Percentiles rank a stretch among this genome's conserved stretches.
Conservation (phyloP, 306 rosid genomes). For the Rosa multiflora region DNA sequence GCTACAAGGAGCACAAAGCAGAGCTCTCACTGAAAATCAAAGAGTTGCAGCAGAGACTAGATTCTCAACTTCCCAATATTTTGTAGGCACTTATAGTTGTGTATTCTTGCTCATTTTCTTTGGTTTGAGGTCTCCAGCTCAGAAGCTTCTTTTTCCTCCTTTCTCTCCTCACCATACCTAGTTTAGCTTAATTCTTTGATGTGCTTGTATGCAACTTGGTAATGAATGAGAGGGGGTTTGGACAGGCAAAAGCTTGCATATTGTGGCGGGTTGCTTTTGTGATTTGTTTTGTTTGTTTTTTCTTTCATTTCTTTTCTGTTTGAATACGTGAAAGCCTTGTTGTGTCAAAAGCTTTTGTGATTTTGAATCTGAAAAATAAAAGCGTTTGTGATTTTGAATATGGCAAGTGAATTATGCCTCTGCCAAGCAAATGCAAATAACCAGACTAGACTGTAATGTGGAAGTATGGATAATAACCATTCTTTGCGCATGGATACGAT, state of each 20-base stretch:
- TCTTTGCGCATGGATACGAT: no score
- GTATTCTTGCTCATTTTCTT: slow-evolving; percentile 43
- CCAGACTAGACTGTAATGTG: neutral
- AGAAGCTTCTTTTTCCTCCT: slow-evolving; percentile 33
- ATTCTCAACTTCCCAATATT: slow-evolving; percentile 88
- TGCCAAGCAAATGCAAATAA: neutral
- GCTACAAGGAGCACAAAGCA: slow-evolving; percentile 83
- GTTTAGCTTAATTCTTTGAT: slow-evolving; percentile 34
- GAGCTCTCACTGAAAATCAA: slow-evolving; percentile 72
- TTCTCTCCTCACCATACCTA: slow-evolving; percentile 46
- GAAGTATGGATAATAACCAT: no score
- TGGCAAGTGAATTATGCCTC: neutral
- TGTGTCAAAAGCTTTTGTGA: neutral
- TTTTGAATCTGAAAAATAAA: neutral
- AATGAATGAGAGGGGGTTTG: slow-evolving; percentile 22
- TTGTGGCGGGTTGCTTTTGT: neutral
- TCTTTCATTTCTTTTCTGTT: neutral
- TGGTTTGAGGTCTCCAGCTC: slow-evolving; percentile 29
- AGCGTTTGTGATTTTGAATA: no score
- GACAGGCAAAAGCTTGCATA: slow-evolving; percentile 23
- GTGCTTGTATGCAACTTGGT: slow-evolving; percentile 32
- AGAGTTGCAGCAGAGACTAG: slow-evolving; percentile 86
- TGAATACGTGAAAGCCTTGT: neutral
- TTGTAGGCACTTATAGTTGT: slow-evolving; percentile 68
- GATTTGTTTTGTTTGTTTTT: neutral